Evolutionary conservation across 2,329 filamentous ascomycete species (phyloP), one percentile per base, ranked within the genome.

Genomic region (Verticillium klebahnii): DNA sequence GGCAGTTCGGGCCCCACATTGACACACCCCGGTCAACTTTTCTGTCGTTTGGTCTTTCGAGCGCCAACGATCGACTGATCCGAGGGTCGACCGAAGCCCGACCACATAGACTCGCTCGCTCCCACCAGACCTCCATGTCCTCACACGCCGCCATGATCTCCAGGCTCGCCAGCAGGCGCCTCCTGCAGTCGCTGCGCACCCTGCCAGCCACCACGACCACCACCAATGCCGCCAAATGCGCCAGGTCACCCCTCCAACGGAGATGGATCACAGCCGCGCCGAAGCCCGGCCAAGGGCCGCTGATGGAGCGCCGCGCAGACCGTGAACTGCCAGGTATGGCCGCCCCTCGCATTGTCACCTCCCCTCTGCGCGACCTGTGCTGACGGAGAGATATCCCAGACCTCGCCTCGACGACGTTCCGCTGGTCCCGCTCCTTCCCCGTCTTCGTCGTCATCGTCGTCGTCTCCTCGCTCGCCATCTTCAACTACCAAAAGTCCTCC

Each of bases 401-500:
- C 66, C 70, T 82, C 62, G 70, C 76, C 60, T 72, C 77, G 62
- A 72, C 75, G 61, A 72, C 71, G 57, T 85, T 86, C 72, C 81
- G 82, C 68, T 93, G 90, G 90, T 73, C 82, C 61, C 85, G 85
- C 69, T 92, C 92, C 1, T 77, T 97, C 37, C 94, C 94, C 60
- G 79, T 96, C 73, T 98, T 98, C 83, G 73, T 89, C 60, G 76
- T 85, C 65, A 80, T 92, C 65, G 86, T 97, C 68, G 84, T 85
- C 57, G 81, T 83, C 61, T 89, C 89, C 67, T 88, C 89, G 67
- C 79, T 96, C 63, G 92, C 90, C 68, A 97, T 99, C 76, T 98
- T 99, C 89, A 99, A 99, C 84, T 98, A 99, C 85, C 94, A 99
- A 76, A 97, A 97, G 76, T 87, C 89, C 62, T 92, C 91, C n/a